A percentile compares a stretch with the other conserved stretches of the same genome.
phyloP scores from a whole-genome alignment of 2,329 filamentous ascomycete genomes.

The Emericellopsis cladophorae region DNA sequence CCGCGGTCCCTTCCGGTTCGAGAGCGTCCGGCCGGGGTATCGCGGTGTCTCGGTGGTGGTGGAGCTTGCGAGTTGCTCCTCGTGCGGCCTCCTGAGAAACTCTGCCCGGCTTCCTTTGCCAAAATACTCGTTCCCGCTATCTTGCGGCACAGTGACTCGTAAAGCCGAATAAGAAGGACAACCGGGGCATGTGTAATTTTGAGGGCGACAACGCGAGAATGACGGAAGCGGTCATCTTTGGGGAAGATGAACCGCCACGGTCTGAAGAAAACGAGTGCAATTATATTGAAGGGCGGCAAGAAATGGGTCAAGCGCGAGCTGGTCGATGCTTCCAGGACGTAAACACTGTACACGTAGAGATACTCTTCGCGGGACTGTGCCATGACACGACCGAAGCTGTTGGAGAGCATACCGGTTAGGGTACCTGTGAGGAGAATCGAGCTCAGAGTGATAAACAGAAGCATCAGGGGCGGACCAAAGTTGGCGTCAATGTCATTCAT shows the following conservation, averaged over 20 bases:
- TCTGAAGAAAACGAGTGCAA: constrained; percentile 59
- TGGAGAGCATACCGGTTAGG: constrained; percentile 65
- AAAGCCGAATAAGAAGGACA: constrained; percentile 55
- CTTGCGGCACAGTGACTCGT: constrained; percentile 39
- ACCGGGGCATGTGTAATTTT: constrained; percentile 54
- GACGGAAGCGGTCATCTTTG: constrained; percentile 49
- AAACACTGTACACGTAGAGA: constrained; percentile 59
- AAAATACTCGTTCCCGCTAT: constrained; percentile 20
- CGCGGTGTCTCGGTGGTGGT: not conserved
- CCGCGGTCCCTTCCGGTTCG: not conserved
- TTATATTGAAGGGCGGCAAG: constrained; percentile 60
- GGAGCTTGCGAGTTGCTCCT: not conserved
- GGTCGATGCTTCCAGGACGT: constrained; percentile 53
- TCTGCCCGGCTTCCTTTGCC: not conserved
- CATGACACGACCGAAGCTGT: constrained; percentile 56
- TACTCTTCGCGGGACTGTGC: constrained; percentile 61
- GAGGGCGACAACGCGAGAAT: constrained; percentile 45
- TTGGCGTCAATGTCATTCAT: constrained; percentile 47
- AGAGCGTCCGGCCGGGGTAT: no score
- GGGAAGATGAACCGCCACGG: constrained; percentile 58
- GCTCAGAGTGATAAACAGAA: constrained; percentile 65
- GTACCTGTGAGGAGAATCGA: constrained; percentile 70
- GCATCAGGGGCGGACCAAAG: constrained; percentile 49
- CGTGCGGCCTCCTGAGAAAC: constrained; percentile 1
- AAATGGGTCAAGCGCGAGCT: constrained; percentile 58